Percentiles rank a stretch among this genome's conserved stretches.
Evolutionary conservation across 495 filamentous ascomycete genomes (phyloP).

Genomic region (Symbiotaphrina buchneri): DNA sequence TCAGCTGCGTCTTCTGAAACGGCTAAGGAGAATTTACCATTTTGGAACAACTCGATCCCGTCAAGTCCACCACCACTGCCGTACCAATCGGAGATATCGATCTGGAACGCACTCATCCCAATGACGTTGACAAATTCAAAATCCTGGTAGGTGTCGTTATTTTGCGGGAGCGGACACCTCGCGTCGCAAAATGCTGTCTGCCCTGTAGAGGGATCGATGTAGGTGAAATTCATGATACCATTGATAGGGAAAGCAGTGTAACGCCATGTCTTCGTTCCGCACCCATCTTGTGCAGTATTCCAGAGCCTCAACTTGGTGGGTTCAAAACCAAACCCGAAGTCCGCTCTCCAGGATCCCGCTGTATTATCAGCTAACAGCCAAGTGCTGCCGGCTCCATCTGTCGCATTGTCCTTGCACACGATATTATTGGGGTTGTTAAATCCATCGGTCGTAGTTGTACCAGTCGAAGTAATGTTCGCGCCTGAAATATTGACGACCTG

Average conservation of each 20-base stretch:
- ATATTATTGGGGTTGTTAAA: slow-evolving; percentile 68
- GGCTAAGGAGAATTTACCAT: slow-evolving; percentile 21
- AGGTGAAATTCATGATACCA: slow-evolving; percentile 94
- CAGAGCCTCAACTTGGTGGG: slow-evolving; percentile 74
- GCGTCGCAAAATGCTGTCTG: slow-evolving; percentile 47
- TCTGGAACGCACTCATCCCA: slow-evolving; percentile 70
- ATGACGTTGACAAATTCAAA: slow-evolving; percentile 75
- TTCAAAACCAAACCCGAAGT: slow-evolving; percentile 57
- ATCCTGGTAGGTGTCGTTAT: slow-evolving; percentile 50
- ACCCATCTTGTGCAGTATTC: slow-evolving; percentile 71
- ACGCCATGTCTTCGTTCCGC: slow-evolving; percentile 70
- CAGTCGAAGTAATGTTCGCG: slow-evolving; percentile 44
- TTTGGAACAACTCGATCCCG: slow-evolving; percentile 76
- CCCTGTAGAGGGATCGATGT: slow-evolving; percentile 47
- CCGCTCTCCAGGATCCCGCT: slow-evolving; percentile 65
- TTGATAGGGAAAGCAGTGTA: slow-evolving; percentile 62
- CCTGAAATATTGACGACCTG: slow-evolving; percentile 72
- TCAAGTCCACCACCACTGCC: slow-evolving; percentile 69
- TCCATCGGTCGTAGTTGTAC: slow-evolving; percentile 34
- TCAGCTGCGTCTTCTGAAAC: not conserved
- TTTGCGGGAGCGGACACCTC: slow-evolving; percentile 54
- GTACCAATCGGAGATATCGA: slow-evolving; percentile 74
- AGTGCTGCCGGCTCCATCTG: slow-evolving; percentile 44
- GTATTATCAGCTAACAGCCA: slow-evolving; percentile 70
- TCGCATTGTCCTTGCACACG: slow-evolving; percentile 49